Evolutionary conservation across 129 eudicot species (phyloP).

Genomic region (Saussurea involucrata): DNA sequence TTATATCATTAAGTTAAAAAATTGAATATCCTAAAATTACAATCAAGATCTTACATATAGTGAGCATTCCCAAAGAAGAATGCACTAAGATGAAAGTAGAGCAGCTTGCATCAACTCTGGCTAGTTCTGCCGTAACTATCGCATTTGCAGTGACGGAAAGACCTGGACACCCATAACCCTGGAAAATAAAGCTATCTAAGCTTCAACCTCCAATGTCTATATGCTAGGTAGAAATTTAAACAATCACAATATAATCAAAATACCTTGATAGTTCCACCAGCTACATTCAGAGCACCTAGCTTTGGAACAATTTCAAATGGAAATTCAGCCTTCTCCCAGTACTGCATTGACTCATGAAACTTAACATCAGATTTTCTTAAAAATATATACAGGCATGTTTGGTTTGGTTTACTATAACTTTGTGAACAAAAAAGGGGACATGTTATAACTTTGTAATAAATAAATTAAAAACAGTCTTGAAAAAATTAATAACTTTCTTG

Average conservation of each 20-base stretch:
- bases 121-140: conserved; percentile 76
- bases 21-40: neutral
- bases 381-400: neutral
- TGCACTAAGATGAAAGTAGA: conserved; percentile 94
- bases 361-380: conserved; percentile 23
- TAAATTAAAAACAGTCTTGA: neutral
- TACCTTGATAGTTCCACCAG: conserved; percentile 98
- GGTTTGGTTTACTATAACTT: neutral
- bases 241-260: neutral
- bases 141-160: conserved; percentile 85
- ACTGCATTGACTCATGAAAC: conserved; percentile 48
- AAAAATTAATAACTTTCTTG: neutral
- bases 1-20: neutral
- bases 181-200: conserved; percentile 9
- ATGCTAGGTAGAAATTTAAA: neutral
- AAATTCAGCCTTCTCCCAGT: conserved; percentile 99
- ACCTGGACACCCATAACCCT: conserved; percentile 98
- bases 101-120: conserved; percentile 98
- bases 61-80: conserved; percentile 96
- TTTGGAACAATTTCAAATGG: conserved; percentile 91
- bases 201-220: neutral
- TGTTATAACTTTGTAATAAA: neutral
- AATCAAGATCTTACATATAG: conserved; percentile 60
- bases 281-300: conserved; percentile 69
- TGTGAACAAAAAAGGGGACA: neutral